phyloP scores from a whole-genome alignment of 2,329 filamentous ascomycete genomes.

The Neopestalotiopsis sp. region DNA sequence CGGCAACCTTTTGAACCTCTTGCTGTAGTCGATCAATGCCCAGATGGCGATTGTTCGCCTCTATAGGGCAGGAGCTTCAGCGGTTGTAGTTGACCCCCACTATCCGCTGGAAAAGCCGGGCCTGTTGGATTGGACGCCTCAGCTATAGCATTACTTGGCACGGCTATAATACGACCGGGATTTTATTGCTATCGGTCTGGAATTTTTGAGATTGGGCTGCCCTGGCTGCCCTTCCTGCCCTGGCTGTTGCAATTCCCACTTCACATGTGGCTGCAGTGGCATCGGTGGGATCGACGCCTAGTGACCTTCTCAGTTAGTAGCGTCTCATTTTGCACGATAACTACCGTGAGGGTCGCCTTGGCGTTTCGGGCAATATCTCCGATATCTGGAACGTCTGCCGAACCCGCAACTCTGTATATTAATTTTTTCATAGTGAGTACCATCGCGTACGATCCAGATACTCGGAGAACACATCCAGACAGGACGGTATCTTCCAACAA shows the following conservation, averaged over 20 bases:
- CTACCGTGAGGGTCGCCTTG: background rate
- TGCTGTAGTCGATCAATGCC: background rate
- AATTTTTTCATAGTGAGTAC: background rate
- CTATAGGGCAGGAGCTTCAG: background rate
- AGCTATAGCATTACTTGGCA: constrained; percentile 2
- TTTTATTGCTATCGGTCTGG: background rate
- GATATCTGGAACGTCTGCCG: constrained; percentile 4
- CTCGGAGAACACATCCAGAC: background rate
- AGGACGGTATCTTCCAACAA: background rate
- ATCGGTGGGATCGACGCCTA: constrained; percentile 1
- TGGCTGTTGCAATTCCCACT: background rate
- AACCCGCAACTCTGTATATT: background rate
- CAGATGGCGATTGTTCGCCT: constrained; percentile 1
- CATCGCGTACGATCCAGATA: background rate
- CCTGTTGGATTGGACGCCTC: background rate
- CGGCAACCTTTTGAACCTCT: background rate
- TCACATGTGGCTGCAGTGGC: background rate
- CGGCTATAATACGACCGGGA: background rate
- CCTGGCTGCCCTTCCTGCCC: background rate
- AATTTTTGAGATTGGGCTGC: background rate
- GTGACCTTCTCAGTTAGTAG: constrained; percentile 4
- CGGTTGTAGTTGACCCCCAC: background rate
- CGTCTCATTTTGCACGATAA: constrained; percentile 3
- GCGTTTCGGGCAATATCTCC: constrained; percentile 1
- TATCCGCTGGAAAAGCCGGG: background rate